phyloP scores from a whole-genome alignment of 306 rosid genomes.

The Sechiopsis laciniata region DNA sequence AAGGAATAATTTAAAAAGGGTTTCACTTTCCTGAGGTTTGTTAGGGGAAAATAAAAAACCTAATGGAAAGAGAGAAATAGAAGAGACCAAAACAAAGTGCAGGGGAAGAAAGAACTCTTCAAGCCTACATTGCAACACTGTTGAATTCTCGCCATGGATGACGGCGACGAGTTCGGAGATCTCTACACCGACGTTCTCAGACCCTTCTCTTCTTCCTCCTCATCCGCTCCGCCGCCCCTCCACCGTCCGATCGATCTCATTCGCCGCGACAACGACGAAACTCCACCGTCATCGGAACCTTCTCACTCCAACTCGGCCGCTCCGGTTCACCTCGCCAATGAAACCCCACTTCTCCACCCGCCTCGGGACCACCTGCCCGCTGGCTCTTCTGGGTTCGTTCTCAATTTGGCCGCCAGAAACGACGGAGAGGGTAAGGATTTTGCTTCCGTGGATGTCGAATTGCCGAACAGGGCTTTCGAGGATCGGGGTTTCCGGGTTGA shows the following conservation, averaged over 20 bases:
- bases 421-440: conserved; percentile 23
- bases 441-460: conserved; percentile 19
- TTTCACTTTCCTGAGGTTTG: no score
- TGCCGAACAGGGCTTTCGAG: conserved; percentile 16
- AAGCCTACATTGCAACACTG: no score
- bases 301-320: conserved; percentile 31
- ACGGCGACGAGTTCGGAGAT: conserved; percentile 99
- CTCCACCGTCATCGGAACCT: conserved; percentile 29
- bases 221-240: conserved; percentile 31
- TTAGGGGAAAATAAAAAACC: no score
- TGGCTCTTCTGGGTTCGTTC: conserved; percentile 21
- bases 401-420: conserved; percentile 18
- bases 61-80: no score
- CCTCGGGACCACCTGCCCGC: conserved; percentile 18
- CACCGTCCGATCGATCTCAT: conserved; percentile 67
- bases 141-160: conserved; percentile 50
- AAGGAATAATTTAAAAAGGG: no score
- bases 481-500: conserved; percentile 28
- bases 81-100: no score
- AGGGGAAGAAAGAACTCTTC: no score
- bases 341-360: conserved; percentile 31
- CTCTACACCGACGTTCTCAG: conserved; percentile 82
- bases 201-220: conserved; percentile 47
- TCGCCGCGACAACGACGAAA: conserved; percentile 30
- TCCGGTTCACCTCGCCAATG: conserved; percentile 24